Conservation (phyloP, 2,329 filamentous ascomycete genomes). For the Colletotrichum magnum region DNA sequence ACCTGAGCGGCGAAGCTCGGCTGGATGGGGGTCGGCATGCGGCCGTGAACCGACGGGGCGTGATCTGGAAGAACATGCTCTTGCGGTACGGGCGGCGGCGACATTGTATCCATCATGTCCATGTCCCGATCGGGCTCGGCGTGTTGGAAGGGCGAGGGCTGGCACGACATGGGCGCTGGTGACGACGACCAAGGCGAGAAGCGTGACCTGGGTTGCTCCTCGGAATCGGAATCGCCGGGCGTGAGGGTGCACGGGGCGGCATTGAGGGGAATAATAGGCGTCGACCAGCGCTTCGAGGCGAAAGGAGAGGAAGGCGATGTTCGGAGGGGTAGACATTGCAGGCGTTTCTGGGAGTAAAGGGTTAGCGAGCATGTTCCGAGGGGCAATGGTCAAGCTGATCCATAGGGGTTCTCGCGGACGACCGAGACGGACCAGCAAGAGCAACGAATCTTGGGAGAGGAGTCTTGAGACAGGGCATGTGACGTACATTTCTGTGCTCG, state of each 20-base stretch:
- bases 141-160: conserved; percentile 41
- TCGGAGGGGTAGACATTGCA: conserved; percentile 67
- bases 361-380: conserved; percentile 6
- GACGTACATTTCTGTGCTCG: conserved; percentile 65
- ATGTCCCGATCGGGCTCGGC: conserved; percentile 57
- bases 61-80: conserved; percentile 42
- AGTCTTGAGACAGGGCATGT: background rate
- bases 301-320: conserved; percentile 58
- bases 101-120: conserved; percentile 59
- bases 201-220: conserved; percentile 53
- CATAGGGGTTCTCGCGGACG: no score
- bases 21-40: conserved; percentile 73
- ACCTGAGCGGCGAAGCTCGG: conserved; percentile 70
- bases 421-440: no score
- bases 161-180: conserved; percentile 43
- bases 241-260: conserved; percentile 49
- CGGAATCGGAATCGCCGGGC: conserved; percentile 56
- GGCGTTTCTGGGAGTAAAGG: conserved; percentile 61
- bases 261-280: conserved; percentile 34
- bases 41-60: conserved; percentile 52
- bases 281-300: conserved; percentile 45
- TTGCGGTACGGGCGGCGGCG: conserved; percentile 48
- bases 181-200: conserved; percentile 52
- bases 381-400: background rate
- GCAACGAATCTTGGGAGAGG: background rate